These are phyloP conservation scores for Eimeria necatrix DNA, from an alignment of 169 alveolate genomes.

Conservation along the genomic window DNA sequence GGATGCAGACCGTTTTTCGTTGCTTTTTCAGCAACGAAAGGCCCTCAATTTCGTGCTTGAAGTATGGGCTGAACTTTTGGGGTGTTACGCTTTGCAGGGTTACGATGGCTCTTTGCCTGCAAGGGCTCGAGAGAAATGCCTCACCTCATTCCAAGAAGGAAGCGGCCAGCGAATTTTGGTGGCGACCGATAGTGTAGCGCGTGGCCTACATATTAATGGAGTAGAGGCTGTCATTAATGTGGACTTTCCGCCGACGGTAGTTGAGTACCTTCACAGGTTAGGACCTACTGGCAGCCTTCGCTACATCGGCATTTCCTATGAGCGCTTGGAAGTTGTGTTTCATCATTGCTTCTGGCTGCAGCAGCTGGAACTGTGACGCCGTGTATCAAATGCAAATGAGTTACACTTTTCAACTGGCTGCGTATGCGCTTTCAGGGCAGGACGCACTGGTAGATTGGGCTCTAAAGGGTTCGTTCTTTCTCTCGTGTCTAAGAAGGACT, in stretches of 20 bases:
- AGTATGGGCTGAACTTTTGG: background rate
- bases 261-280: conserved; percentile 74
- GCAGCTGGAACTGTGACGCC: background rate
- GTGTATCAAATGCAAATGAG: background rate
- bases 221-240: conserved; percentile 60
- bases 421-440: conserved; percentile 91
- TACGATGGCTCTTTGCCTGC: conserved; percentile 75
- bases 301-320: background rate
- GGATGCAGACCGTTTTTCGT: conserved; percentile 34
- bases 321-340: background rate
- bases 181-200: conserved; percentile 68
- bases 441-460: conserved; percentile 95
- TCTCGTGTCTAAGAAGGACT: conserved; percentile 57
- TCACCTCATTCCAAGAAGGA: conserved; percentile 50
- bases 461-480: conserved; percentile 89
- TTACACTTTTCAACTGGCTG: background rate
- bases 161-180: conserved; percentile 68
- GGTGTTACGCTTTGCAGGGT: conserved; percentile 43
- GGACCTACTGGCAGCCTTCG: background rate
- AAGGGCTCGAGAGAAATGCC: conserved; percentile 33
- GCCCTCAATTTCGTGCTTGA: background rate
- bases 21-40: conserved; percentile 52
- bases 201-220: conserved; percentile 68
- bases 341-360: background rate
- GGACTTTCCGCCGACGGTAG: conserved; percentile 66